Percentiles rank a stretch among this genome's conserved stretches.
Conservation (phyloP, 345 rosid genomes). For the Salix udensis region DNA sequence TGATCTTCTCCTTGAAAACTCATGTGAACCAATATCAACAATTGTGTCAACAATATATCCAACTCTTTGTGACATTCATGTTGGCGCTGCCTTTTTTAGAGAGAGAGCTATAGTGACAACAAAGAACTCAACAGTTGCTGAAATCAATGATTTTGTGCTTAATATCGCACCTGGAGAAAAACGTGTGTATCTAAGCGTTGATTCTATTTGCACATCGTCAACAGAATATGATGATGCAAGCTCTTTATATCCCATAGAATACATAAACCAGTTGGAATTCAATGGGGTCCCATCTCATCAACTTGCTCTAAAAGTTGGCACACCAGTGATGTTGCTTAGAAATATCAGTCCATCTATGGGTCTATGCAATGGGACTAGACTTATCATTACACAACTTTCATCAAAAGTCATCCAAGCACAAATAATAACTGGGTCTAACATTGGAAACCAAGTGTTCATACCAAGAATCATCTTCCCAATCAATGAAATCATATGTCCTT, state of each 20-base stretch:
- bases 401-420: neutral
- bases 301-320: too few species aligned
- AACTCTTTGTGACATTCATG: too few species aligned
- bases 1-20: neutral
- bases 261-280: too few species aligned
- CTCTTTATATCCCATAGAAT: too few species aligned
- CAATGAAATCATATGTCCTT: neutral
- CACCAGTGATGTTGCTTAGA: neutral
- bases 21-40: neutral
- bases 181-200: too few species aligned
- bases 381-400: neutral
- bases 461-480: neutral
- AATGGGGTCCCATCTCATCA: too few species aligned
- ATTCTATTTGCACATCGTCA: too few species aligned
- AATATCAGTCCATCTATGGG: neutral
- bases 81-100: too few species aligned
- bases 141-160: neutral
- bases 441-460: neutral
- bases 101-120: neutral
- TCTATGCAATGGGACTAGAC: constrained; percentile 7
- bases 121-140: neutral
- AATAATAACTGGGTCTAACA: neutral
- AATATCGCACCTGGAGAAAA: too few species aligned
- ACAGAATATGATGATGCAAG: too few species aligned
- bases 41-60: neutral